These are phyloP conservation scores for Macrocystidia cucumis DNA, from an alignment of 1,284 basidiomycete genomes.

Conservation along the genomic window DNA sequence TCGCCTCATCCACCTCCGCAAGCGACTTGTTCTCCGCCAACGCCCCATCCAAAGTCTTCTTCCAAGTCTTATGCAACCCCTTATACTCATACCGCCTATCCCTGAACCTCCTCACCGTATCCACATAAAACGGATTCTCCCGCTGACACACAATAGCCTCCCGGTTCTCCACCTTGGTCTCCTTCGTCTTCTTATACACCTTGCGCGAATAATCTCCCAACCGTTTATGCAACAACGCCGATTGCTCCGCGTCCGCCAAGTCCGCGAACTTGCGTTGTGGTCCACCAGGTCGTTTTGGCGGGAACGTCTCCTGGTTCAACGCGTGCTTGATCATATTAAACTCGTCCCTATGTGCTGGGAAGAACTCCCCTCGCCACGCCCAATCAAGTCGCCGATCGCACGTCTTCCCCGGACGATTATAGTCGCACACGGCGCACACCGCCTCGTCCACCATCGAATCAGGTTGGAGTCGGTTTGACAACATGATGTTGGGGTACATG, in stretches of 20 bases:
- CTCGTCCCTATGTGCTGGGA: conserved; percentile 96
- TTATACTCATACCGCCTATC: conserved; percentile 99
- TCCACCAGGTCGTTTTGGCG: conserved; percentile 68
- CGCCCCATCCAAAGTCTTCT: conserved; percentile 91
- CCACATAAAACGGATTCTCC: conserved; percentile 99
- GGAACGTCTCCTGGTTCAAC: conserved; percentile 91
- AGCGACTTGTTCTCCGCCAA: conserved; percentile 62
- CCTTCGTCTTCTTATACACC: conserved; percentile 99
- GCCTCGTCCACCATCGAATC: conserved; percentile 98
- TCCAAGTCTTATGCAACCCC: conserved; percentile 98
- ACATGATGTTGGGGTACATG: conserved; percentile 99
- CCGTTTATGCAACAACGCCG: conserved; percentile 91
- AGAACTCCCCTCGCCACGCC: conserved; percentile 99
- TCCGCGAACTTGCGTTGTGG: conserved; percentile 82
- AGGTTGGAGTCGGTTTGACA: conserved; percentile 97
- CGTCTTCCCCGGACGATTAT: conserved; percentile 91
- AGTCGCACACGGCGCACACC: conserved; percentile 97
- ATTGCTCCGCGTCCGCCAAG: conserved; percentile 83
- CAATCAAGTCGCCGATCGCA: conserved; percentile 95
- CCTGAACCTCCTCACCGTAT: conserved; percentile 95
- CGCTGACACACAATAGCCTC: conserved; percentile 97
- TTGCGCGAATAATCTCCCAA: conserved; percentile 98
- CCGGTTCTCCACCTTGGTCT: conserved; percentile 92
- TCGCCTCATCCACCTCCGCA: conserved; percentile 91
- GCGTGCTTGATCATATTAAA: conserved; percentile 99